These are phyloP conservation scores for Rutstroemia sp. DNA, from an alignment of 2,329 filamentous ascomycete species.

Conservation along the genomic window DNA sequence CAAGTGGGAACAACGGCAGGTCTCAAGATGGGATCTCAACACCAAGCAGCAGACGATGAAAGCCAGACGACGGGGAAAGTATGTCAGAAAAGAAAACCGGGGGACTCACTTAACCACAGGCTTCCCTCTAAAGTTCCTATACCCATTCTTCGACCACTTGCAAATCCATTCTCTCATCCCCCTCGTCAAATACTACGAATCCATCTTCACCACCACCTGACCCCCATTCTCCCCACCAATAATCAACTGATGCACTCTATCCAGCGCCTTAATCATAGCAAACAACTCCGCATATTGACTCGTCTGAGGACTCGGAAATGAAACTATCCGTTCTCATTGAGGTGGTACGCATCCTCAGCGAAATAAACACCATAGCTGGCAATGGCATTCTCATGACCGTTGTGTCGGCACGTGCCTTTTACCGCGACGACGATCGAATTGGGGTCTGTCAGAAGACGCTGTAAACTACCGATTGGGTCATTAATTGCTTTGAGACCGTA, in stretches of 20 bases:
- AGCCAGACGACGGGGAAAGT: not conserved
- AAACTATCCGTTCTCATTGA: conserved; percentile 2
- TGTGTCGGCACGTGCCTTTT: not conserved
- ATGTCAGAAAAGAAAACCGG: not conserved
- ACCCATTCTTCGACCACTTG: conserved; percentile 13
- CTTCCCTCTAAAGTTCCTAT: not conserved
- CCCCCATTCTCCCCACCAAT: conserved; percentile 8
- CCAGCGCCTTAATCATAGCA: conserved; percentile 10
- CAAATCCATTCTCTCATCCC: conserved; percentile 11
- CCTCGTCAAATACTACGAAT: conserved; percentile 7
- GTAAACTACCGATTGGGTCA: not conserved
- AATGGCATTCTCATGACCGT: not conserved
- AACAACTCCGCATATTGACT: conserved; percentile 11
- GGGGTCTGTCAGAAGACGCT: not conserved
- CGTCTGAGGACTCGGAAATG: conserved; percentile 8
- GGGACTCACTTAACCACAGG: not conserved
- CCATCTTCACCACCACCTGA: conserved; percentile 16
- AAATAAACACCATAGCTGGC: not conserved
- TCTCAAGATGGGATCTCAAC: not conserved
- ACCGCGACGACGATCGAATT: not conserved
- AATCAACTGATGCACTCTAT: conserved; percentile 11
- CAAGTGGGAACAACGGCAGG: not conserved
- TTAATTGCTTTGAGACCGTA: not conserved
- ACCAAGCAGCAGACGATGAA: not conserved
- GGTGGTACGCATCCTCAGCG: not conserved